phyloP scores from a whole-genome alignment of 2,329 filamentous ascomycete genomes.

The Ceratocystis smalleyi region DNA sequence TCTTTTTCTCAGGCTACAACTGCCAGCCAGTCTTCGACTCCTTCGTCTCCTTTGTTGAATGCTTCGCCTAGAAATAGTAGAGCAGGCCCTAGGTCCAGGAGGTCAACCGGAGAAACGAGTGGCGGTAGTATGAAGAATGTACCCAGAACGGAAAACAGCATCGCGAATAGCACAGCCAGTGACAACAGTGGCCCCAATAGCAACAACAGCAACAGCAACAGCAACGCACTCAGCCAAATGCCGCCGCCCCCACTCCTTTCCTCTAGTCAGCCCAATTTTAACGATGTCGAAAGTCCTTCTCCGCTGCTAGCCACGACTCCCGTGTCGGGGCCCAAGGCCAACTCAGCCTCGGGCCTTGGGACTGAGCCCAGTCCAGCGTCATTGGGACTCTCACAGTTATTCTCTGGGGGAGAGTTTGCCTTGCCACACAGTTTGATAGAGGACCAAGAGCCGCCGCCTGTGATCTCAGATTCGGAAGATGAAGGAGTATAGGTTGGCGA shows the following conservation, averaged over 20 bases:
- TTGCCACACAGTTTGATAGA: slow-evolving; percentile 33
- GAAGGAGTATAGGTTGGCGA: slow-evolving; percentile 11
- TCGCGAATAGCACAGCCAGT: background rate
- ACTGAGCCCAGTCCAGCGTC: background rate
- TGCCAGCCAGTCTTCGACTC: slow-evolving; percentile 23
- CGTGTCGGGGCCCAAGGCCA: background rate
- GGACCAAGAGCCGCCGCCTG: slow-evolving; percentile 23
- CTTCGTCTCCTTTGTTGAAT: slow-evolving; percentile 22
- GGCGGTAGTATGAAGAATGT: background rate
- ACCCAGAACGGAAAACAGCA: background rate
- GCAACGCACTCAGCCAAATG: slow-evolving; percentile 6
- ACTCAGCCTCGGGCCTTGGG: background rate
- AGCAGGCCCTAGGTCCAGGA: background rate
- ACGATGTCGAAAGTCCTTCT: slow-evolving; percentile 20
- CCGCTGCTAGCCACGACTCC: slow-evolving; percentile 11
- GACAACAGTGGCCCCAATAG: background rate
- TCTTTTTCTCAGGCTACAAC: slow-evolving; percentile 32
- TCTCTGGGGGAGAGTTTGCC: slow-evolving; percentile 34
- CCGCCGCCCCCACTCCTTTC: slow-evolving; percentile 6
- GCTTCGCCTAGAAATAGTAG: slow-evolving; percentile 17
- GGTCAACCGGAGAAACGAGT: slow-evolving; percentile 2
- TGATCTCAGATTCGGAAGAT: slow-evolving; percentile 28
- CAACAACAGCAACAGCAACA: background rate
- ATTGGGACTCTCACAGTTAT: slow-evolving; percentile 31
- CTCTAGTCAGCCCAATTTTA: slow-evolving; percentile 19